Evolutionary conservation across 2,329 filamentous ascomycete species (phyloP).

Genomic region (Colletotrichum tropicale): DNA sequence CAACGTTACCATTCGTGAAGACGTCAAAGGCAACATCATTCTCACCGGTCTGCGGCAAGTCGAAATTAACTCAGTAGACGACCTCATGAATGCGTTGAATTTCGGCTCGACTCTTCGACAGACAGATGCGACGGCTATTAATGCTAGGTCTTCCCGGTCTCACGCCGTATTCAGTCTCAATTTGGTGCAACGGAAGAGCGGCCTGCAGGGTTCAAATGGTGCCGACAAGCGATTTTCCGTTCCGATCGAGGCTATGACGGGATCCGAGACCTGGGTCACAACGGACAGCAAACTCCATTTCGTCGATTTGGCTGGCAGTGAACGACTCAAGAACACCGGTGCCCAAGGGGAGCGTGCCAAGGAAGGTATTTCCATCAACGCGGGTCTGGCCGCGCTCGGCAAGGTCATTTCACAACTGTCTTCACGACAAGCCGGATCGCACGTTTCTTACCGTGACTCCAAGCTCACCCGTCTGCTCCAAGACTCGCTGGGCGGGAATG

Average conservation of each 20-base stretch:
- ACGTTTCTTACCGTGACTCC: conserved; percentile 98
- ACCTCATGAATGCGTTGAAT: conserved; percentile 86
- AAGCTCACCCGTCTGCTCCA: conserved; percentile 93
- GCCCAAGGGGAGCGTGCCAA: conserved; percentile 93
- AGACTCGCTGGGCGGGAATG: conserved; percentile 95
- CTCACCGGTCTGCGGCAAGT: conserved; percentile 89
- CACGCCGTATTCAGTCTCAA: conserved; percentile 98
- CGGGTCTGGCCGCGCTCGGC: conserved; percentile 88
- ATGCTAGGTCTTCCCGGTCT: conserved; percentile 95
- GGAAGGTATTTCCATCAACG: conserved; percentile 98
- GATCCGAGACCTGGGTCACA: conserved; percentile 74
- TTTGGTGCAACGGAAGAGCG: conserved; percentile 81
- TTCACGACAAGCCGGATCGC: conserved; percentile 82
- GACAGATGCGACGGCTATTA: conserved; percentile 96
- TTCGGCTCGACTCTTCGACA: conserved; percentile 94
- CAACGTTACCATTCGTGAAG: conserved; percentile 90
- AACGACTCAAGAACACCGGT: conserved; percentile 95
- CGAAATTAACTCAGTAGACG: conserved; percentile 88
- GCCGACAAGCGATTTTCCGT: conserved; percentile 87
- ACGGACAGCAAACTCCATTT: conserved; percentile 99
- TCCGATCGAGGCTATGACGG: conserved; percentile 79
- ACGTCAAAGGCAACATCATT: conserved; percentile 91
- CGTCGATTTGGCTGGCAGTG: conserved; percentile 95
- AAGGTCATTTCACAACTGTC: conserved; percentile 99
- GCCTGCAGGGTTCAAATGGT: conserved; percentile 53